Evolutionary conservation across 1,139 yeast species (phyloP), one percentile per base, ranked within the genome.

Genomic region (Hansenula lynferdii): DNA sequence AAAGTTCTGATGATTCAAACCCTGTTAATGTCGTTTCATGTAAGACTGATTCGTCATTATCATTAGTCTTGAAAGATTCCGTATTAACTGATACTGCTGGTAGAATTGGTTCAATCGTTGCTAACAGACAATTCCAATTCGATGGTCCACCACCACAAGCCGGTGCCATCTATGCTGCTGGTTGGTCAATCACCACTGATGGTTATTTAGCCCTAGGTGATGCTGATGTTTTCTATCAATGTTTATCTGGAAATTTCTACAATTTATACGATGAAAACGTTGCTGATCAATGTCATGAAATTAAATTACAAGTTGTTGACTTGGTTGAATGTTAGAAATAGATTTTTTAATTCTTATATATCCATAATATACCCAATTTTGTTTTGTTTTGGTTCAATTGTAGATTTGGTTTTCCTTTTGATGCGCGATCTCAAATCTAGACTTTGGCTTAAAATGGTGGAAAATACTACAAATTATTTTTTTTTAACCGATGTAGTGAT

Each of bases 71-170:
- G 57, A 58, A 69, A 35, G 70, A 57, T 34, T 65, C 77, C 48
- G 57, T 77, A 47, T 70, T 82, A 60, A 70, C 65, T 31, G 92
- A 82, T 56, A 57, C 73, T 37, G 51, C 65, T 42, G 85, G 85
- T 42, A 79, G 92, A 75, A 68, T 82, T 52, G 90, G 90, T 58
- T 78, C 87, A 42, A 81, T 82, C 62, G 92, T 83, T 53, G 85
- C 89, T 46, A 81, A 82, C 80, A 75, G 82, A 69, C 92, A 82
- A 70, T 81, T 82, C 81, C 92, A 82, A 69, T 82, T 82, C 57
- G 92, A 82, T 59, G 90, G 90, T 62, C 92, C 92, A 52, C 87
- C 89, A 65, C 90, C 90, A 54, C 94, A 83, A 72, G 89, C 90
- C 44, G 94, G 92, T 64, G 75, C 89, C 51, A 78, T 83, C 64